These are phyloP conservation scores for Cyclotella choctawhatcheeana DNA, from an alignment of 108 stramenopile genomes.

Conservation along the genomic window DNA sequence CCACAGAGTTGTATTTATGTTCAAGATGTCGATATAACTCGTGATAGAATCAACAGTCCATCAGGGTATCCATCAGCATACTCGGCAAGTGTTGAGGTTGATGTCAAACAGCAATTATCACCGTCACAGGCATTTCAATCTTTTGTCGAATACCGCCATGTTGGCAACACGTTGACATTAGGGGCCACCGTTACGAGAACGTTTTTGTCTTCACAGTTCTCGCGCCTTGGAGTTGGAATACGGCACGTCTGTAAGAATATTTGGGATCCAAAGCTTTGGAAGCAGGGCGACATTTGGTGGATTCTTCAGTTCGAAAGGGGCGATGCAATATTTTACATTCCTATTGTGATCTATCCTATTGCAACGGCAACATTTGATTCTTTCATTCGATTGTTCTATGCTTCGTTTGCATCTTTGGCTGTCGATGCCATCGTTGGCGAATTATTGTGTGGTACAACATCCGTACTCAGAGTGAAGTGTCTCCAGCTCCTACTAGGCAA, in stretches of 20 bases:
- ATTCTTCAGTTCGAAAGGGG: slow-evolving; percentile 45
- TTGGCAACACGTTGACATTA: slow-evolving; percentile 19
- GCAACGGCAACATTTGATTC: slow-evolving; percentile 27
- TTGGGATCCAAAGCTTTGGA: slow-evolving; percentile 5
- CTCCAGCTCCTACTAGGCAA: slow-evolving; percentile 29
- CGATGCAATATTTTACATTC: slow-evolving; percentile 25
- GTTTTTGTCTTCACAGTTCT: slow-evolving; percentile 33
- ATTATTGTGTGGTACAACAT: slow-evolving; percentile 30
- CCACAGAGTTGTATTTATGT: not conserved
- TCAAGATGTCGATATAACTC: not conserved
- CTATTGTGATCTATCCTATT: slow-evolving; percentile 21
- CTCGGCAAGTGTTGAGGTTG: slow-evolving; percentile 26
- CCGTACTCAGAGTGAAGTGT: slow-evolving; percentile 22
- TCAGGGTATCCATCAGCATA: not conserved
- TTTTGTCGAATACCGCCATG: slow-evolving; percentile 32
- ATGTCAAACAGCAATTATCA: slow-evolving; percentile 31
- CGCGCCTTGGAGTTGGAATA: slow-evolving; percentile 35
- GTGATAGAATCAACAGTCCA: not conserved
- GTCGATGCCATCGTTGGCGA: slow-evolving; percentile 39
- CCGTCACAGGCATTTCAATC: slow-evolving; percentile 24
- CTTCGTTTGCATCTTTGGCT: slow-evolving; percentile 30
- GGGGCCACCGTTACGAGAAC: slow-evolving; percentile 35
- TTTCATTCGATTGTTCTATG: slow-evolving; percentile 26
- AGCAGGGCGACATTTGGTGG: slow-evolving; percentile 27
- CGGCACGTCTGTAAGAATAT: slow-evolving; percentile 29